Evolutionary conservation across 176 grass and related monocot genomes (phyloP), one percentile per base, ranked within the genome.

Genomic region (Raddia guianensis): DNA sequence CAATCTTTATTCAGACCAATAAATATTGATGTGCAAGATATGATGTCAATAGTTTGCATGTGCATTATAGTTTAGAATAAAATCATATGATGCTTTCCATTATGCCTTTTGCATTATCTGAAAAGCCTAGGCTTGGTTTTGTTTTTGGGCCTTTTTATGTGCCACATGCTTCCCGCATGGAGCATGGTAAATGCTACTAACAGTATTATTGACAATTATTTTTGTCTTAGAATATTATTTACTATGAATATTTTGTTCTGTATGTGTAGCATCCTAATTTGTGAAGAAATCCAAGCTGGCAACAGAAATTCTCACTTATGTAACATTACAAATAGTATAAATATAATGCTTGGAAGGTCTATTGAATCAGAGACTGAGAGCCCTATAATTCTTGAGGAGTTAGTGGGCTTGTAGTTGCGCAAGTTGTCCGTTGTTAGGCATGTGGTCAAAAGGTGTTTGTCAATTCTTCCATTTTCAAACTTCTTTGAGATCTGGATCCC

Each of bases 221-320:
- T 27, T 27, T 86, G 77, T 51, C 80, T 21, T 68, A 54, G 0
- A 73, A 48, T 67, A 18, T 66, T 79, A 51, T 45, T 59, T 73
- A 73, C 45, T 37, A 13, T 55, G 64, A 43, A 75, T 8, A 12
- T 34, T 69, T 69, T 16, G 5, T 63, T 82, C 56, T 70, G 82
- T 54, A 54, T 74, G 49, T 58, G 67, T 13, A 69, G 46, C 7
- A 81, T 50, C 7, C 60, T 59, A 51, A 51, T 12, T 54, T 49
- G 5, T 67, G 51, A 18, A 73, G 7, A 67, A 72, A 66, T 66
- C 8, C 12, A 72, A 72, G 21, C 13, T 71, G 44, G 32, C 8
- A 54, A 49, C 67, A 49, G 12, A 37, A 65, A 57, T 56, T 11
- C 15, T n/a, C 51, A 71, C 8, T 77, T 35, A 61, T 83, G 52